Evolutionary conservation across 441 rosid genomes (phyloP).

Genomic region (Raphanus hybrid): DNA sequence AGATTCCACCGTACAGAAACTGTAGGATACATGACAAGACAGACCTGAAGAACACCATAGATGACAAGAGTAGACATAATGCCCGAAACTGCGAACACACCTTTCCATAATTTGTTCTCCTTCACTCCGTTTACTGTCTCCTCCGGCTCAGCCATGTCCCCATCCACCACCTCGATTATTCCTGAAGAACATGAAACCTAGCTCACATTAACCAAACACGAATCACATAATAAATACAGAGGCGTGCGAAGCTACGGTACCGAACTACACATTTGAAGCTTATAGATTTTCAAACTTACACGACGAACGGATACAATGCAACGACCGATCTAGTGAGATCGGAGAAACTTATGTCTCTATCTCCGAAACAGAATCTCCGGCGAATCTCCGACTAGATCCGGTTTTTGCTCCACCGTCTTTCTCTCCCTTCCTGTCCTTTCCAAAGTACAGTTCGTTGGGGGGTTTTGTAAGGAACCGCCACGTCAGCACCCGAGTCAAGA

Average conservation of each 20-base stretch:
- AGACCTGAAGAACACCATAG: conserved; percentile 84
- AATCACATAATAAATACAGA: conserved; percentile 5
- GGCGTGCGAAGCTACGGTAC: not conserved
- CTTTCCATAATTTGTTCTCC: conserved; percentile 69
- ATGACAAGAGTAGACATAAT: conserved; percentile 86
- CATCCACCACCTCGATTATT: conserved; percentile 35
- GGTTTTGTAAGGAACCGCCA: conserved; percentile 28
- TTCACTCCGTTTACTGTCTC: conserved; percentile 44
- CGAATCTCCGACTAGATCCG: conserved; percentile 29
- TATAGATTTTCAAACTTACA: conserved; percentile 20
- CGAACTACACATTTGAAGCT: conserved; percentile 23
- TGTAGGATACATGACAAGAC: not conserved
- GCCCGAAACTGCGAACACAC: conserved; percentile 66
- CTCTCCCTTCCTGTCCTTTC: not conserved
- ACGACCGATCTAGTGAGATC: conserved; percentile 27
- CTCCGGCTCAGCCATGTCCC: conserved; percentile 73
- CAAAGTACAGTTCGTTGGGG: conserved; percentile 20
- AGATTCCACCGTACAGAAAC: not conserved
- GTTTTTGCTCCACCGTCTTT: conserved; percentile 35
- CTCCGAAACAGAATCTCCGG: not conserved
- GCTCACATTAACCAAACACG: not conserved
- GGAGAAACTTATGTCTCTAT: not conserved
- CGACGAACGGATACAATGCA: not conserved
- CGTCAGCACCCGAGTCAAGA: conserved; percentile 19
- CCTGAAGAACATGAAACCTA: not conserved